Conservation (phyloP, 2,329 filamentous ascomycete species). For the Hysterium pulicare region DNA sequence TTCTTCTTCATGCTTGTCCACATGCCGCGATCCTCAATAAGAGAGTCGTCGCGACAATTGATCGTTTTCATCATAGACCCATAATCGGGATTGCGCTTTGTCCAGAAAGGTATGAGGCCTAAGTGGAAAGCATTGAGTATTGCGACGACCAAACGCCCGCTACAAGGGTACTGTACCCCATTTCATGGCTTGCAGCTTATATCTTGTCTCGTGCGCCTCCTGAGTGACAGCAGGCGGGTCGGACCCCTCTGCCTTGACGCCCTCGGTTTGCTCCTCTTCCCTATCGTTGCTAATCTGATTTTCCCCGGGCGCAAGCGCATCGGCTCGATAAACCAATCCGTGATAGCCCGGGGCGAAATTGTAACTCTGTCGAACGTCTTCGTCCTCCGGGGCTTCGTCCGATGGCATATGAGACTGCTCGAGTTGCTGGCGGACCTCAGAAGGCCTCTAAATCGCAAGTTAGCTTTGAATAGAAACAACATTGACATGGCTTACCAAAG, state of each 20-base stretch:
- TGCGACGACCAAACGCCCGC: not conserved
- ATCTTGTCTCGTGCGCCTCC: slow-evolving; percentile 49
- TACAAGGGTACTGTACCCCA: no score
- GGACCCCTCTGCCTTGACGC: slow-evolving; percentile 10
- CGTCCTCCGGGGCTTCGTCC: slow-evolving; percentile 68
- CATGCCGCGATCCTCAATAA: slow-evolving; percentile 73
- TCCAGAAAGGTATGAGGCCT: slow-evolving; percentile 87
- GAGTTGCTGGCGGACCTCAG: slow-evolving; percentile 70
- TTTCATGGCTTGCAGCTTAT: slow-evolving; percentile 89
- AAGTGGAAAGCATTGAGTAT: slow-evolving; percentile 12
- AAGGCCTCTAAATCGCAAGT: slow-evolving; percentile 59
- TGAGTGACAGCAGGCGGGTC: slow-evolving; percentile 13
- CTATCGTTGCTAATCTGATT: slow-evolving; percentile 18
- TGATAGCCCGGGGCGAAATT: slow-evolving; percentile 89
- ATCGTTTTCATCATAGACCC: slow-evolving; percentile 79
- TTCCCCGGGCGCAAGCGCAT: slow-evolving; percentile 60
- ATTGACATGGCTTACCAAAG: slow-evolving; percentile 49
- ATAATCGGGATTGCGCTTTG: slow-evolving; percentile 77
- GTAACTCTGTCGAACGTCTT: slow-evolving; percentile 70
- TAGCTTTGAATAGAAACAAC: slow-evolving; percentile 6
- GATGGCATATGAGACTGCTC: slow-evolving; percentile 71
- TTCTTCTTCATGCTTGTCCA: slow-evolving; percentile 88
- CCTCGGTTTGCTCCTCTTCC: slow-evolving; percentile 10
- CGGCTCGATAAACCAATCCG: slow-evolving; percentile 81
- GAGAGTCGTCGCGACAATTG: slow-evolving; percentile 88